Conservation (phyloP, 305 asterid genomes). For the Ilex paraguariensis region DNA sequence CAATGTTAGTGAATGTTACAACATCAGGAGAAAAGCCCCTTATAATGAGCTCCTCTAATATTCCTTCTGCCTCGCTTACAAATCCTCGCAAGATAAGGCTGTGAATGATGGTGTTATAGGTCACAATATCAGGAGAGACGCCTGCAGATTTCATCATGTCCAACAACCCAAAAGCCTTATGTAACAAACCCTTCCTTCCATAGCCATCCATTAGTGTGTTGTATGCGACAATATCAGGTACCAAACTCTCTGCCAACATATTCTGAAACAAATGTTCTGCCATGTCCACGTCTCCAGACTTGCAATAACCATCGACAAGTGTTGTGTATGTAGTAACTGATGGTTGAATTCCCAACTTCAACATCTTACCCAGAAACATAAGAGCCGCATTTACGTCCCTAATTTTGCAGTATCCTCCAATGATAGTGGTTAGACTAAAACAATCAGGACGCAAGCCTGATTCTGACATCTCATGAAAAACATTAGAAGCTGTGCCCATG, state of each 20-base stretch:
- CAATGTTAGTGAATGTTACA: constrained; percentile 19
- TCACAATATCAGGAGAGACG: constrained; percentile 17
- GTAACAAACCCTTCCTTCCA: constrained; percentile 21
- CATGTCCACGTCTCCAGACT: constrained; percentile 12
- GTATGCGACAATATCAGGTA: constrained; percentile 17
- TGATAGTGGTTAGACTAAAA: constrained; percentile 19
- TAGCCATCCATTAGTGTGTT: constrained; percentile 23
- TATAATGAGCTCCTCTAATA: constrained; percentile 17
- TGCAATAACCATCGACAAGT: constrained; percentile 18
- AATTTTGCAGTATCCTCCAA: constrained; percentile 22
- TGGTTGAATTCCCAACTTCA: constrained; percentile 19
- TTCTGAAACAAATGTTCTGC: constrained; percentile 19
- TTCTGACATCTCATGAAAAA: constrained; percentile 19
- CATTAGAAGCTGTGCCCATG: constrained; percentile 17
- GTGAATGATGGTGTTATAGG: constrained; percentile 23
- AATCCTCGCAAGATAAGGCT: constrained; percentile 18
- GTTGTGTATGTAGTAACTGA: constrained; percentile 13
- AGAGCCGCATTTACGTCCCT: constrained; percentile 13
- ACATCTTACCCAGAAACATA: constrained; percentile 13
- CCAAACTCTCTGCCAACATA: constrained; percentile 15
- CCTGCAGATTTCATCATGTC: constrained; percentile 21
- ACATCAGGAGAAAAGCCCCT: constrained; percentile 28
- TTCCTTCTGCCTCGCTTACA: constrained; percentile 17
- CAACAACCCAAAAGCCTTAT: constrained; percentile 21
- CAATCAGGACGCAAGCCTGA: constrained; percentile 19